Evolutionary conservation across 2,329 filamentous ascomycete genomes (phyloP).

Genomic region (Cladosporium sp.): DNA sequence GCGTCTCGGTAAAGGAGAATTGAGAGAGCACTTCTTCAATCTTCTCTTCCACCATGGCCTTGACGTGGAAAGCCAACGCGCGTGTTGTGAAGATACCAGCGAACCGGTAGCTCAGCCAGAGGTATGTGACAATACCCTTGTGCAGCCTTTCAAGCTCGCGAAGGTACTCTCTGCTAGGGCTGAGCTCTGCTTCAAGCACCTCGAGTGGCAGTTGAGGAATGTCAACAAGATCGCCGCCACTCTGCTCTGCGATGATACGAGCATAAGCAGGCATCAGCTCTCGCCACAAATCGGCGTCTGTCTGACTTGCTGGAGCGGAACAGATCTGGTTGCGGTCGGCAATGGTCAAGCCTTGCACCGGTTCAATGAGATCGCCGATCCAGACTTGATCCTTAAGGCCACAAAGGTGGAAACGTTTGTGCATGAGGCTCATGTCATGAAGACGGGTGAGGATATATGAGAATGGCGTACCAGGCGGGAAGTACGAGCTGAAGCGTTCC

Average conservation of each 20-base stretch:
- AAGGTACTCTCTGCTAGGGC: conserved; percentile 55
- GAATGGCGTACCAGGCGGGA: conserved; percentile 75
- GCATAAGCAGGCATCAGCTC: conserved; percentile 62
- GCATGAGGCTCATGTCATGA: conserved; percentile 62
- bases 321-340: conserved; percentile 73
- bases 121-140: conserved; percentile 75
- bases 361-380: conserved; percentile 71
- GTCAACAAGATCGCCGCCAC: conserved; percentile 64
- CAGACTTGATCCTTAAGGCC: conserved; percentile 57
- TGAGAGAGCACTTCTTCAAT: conserved; percentile 62
- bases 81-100: conserved; percentile 73
- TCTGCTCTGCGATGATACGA: conserved; percentile 63
- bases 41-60: conserved; percentile 68
- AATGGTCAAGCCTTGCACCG: conserved; percentile 61
- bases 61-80: conserved; percentile 72
- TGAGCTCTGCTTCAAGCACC: conserved; percentile 57
- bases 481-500: conserved; percentile 74
- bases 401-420: conserved; percentile 67
- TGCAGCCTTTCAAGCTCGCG: conserved; percentile 71
- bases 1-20: conserved; percentile 44
- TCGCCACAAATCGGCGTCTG: conserved; percentile 43
- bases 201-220: conserved; percentile 69
- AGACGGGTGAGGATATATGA: conserved; percentile 76
- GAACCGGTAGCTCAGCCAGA: conserved; percentile 92
- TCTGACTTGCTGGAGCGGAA: conserved; percentile 62